Conservation (phyloP, 306 rosid species). For the Fragaria ananassa region DNA sequence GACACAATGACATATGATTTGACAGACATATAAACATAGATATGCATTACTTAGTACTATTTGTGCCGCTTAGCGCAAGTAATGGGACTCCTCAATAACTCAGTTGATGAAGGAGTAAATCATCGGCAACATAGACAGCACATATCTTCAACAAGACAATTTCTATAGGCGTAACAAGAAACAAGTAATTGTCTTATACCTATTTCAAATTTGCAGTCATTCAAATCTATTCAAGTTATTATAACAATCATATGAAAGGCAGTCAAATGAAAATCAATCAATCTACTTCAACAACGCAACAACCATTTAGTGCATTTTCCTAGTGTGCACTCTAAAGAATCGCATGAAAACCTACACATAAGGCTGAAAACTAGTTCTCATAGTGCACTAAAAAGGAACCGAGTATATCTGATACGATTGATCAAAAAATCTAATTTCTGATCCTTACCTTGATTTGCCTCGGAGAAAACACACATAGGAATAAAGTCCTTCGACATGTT, state of each 20-base stretch:
- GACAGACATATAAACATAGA: not conserved
- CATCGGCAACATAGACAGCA: not conserved
- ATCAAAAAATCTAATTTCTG: not conserved
- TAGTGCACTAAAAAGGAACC: not conserved
- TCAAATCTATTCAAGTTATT: not conserved
- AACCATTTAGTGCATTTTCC: not conserved
- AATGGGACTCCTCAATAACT: not conserved
- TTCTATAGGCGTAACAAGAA: not conserved
- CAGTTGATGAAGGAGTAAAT: not conserved
- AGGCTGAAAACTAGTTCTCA: not conserved
- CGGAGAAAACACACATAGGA: constrained; percentile 93
- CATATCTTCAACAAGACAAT: not conserved
- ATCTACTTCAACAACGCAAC: not conserved
- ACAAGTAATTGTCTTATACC: not conserved
- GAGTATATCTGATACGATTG: too few relatives aligned
- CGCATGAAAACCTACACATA: not conserved
- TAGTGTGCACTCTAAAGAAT: not conserved
- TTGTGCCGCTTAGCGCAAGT: not conserved
- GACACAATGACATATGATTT: not conserved
- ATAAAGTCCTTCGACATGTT: constrained; percentile 90
- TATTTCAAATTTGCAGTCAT: not conserved
- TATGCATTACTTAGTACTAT: not conserved
- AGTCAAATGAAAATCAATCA: not conserved
- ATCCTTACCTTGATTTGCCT: constrained; percentile 77
- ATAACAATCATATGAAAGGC: not conserved